Base-by-base conservation (phyloP, 805 yeast genomes). In the Ogataea naganishii region DNA sequence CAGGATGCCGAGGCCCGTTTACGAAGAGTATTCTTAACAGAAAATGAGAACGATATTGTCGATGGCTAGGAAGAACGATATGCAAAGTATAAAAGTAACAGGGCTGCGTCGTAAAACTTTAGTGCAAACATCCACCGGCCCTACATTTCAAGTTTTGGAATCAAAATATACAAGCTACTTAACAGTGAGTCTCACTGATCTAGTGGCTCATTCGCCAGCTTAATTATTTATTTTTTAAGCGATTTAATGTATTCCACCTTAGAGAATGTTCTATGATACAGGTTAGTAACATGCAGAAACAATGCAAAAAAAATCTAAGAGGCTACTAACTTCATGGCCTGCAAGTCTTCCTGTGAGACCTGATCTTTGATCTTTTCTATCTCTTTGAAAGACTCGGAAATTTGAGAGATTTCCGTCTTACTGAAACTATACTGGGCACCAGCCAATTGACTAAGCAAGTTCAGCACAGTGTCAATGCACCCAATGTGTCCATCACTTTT, bases 401-500 rank as follows among this genome's bases (percentile, higher is more conserved):
- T 52, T 20, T 47, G 43, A 1, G 35, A 35, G 9, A 57, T 31
- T 42, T 77, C 82, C 0, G 45, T 54, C 1, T 57, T 52, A 17
- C 53, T 57, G 40, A 77, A 78, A 26, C 53, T 40, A 44, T 65
- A 73, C 3, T 62, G 59, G 10, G 60, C 56, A 6, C 58, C 41
- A 14, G 66, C 53, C 37, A 79, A 51, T 19, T 66, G 66, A 1
- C 63, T 44, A 13, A 80, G 41, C 16, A 77, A 56, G 33, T 65
- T 64, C 37, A 79, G 50, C 1, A 69, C 64, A 49, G 73, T 74
- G 40, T 80, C 88, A 17, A 71, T 58, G 23, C 75, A 57, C 12
- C 70, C 70, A 10, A 71, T 41, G 38, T 72, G 63, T 1, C 55
- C 46, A 29, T 61, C 66, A 9, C 31, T 29, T 15, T 42, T 38